phyloP scores from a whole-genome alignment of 2,329 filamentous ascomycete genomes.

The Colletotrichum sp. region DNA sequence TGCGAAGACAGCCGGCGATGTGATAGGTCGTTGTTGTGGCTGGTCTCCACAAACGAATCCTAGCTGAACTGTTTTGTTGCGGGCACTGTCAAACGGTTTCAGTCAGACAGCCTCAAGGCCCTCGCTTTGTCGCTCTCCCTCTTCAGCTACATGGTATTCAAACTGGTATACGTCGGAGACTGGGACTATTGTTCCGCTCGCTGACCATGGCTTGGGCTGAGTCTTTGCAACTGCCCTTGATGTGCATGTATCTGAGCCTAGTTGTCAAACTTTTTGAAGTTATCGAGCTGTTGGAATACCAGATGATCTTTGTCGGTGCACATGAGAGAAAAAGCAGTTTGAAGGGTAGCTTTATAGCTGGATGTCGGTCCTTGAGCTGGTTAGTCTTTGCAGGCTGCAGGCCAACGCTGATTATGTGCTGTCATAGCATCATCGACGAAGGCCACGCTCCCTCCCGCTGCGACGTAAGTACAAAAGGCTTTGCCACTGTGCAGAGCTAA shows the following conservation, averaged over 20 bases:
- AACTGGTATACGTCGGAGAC: not conserved
- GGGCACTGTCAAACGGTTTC: too few relatives aligned
- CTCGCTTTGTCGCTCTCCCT: accelerated
- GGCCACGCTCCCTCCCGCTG: too few relatives aligned
- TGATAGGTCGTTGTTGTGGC: too few relatives aligned
- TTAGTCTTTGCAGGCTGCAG: too few relatives aligned
- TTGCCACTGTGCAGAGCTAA: too few relatives aligned
- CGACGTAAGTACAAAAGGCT: too few relatives aligned
- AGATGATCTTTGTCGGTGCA: too few relatives aligned
- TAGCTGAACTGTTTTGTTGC: not conserved
- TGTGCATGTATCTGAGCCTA: too few relatives aligned
- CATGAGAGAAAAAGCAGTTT: not conserved
- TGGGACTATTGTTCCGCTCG: accelerated
- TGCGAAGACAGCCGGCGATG: too few relatives aligned
- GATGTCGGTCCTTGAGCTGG: accelerated
- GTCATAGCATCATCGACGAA: too few relatives aligned
- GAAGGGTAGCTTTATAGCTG: not conserved
- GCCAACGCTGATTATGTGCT: too few relatives aligned
- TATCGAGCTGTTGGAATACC: too few relatives aligned
- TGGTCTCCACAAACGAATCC: not conserved
- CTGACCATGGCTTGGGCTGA: accelerated
- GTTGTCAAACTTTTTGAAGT: not conserved
- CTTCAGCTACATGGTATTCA: accelerated
- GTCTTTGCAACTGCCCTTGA: not conserved
- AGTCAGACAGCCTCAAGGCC: accelerated